phyloP scores from a whole-genome alignment of 192 early-diverging fungal species.

The Entophlyctis luteolus region DNA sequence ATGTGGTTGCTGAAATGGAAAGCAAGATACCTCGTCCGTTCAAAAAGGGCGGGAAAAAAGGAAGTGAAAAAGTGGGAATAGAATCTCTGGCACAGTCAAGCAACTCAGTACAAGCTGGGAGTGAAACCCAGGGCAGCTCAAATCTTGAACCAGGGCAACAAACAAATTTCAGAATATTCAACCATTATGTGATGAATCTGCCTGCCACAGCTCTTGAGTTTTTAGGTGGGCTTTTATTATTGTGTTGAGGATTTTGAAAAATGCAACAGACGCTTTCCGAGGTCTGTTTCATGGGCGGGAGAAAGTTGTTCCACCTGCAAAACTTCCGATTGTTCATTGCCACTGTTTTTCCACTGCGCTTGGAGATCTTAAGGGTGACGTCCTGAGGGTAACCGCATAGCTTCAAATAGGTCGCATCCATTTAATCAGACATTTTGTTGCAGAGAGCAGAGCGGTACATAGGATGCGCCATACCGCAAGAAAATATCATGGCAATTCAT shows the following conservation, averaged over 20 bases:
- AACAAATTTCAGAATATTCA: conserved; percentile 58
- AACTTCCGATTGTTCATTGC: conserved; percentile 84
- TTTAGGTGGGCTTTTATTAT: conserved; percentile 54
- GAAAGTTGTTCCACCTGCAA: conserved; percentile 27
- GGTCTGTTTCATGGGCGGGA: conserved; percentile 66
- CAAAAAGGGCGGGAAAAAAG: conserved; percentile 7
- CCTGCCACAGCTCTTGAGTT: conserved; percentile 97
- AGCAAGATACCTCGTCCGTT: conserved; percentile 18
- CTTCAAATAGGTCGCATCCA: background rate
- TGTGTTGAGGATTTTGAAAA: background rate
- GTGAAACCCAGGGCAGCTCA: too few relatives aligned
- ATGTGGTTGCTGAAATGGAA: conserved; percentile 26
- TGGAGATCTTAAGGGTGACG: conserved; percentile 55
- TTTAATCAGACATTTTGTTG: background rate
- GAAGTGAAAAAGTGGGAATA: background rate
- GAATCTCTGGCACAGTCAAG: background rate
- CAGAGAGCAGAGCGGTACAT: conserved; percentile 55
- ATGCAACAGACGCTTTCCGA: conserved; percentile 73
- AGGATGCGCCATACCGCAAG: conserved; percentile 35
- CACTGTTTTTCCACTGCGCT: conserved; percentile 88
- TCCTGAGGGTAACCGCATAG: conserved; percentile 47
- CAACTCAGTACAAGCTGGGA: background rate
- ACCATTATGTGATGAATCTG: conserved; percentile 98
- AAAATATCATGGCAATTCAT: conserved; percentile 53
- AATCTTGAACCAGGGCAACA: too few relatives aligned